These are phyloP conservation scores for Candida sonorensis DNA, from an alignment of 805 yeast species.

Conservation along the genomic window DNA sequence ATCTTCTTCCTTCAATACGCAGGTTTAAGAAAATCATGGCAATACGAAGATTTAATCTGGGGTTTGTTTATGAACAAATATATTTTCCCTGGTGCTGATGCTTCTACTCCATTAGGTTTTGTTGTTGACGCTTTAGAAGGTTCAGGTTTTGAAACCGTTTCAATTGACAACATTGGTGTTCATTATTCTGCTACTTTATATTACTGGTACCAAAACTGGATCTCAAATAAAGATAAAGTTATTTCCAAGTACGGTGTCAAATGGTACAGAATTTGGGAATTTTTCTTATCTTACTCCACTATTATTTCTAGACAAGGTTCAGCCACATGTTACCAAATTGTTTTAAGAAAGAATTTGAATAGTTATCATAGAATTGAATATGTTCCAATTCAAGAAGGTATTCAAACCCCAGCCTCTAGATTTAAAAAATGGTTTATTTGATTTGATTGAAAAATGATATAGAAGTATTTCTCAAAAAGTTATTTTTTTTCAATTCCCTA, in stretches of 20 bases:
- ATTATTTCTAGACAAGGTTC: slow-evolving; percentile 90
- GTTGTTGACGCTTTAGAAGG: slow-evolving; percentile 72
- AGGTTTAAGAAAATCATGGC: slow-evolving; percentile 89
- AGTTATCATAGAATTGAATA: slow-evolving; percentile 78
- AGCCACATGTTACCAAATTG: slow-evolving; percentile 87
- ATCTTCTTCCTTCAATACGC: slow-evolving; percentile 82
- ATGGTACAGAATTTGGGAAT: slow-evolving; percentile 95
- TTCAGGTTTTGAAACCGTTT: slow-evolving; percentile 79
- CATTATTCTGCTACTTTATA: slow-evolving; percentile 87
- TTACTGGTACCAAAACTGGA: slow-evolving; percentile 95
- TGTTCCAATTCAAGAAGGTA: slow-evolving; percentile 71
- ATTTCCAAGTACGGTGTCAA: slow-evolving; percentile 75
- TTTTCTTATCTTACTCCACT: slow-evolving; percentile 74
- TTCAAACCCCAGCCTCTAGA: slow-evolving; percentile 49
- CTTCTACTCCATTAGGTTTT: slow-evolving; percentile 87
- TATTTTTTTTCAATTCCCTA: too few species aligned
- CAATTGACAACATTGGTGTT: slow-evolving; percentile 85
- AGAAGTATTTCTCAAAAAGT: too few species aligned
- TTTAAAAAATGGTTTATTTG: slow-evolving; percentile 53
- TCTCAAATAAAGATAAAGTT: slow-evolving; percentile 71
- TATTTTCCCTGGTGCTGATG: slow-evolving; percentile 96
- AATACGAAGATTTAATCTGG: slow-evolving; percentile 90
- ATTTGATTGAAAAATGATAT: background rate
- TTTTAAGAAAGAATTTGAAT: slow-evolving; percentile 84
- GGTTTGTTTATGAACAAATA: slow-evolving; percentile 95